These are phyloP conservation scores for Pseudocercospora eumusae DNA, from an alignment of 2,329 filamentous ascomycete genomes.

Conservation along the genomic window DNA sequence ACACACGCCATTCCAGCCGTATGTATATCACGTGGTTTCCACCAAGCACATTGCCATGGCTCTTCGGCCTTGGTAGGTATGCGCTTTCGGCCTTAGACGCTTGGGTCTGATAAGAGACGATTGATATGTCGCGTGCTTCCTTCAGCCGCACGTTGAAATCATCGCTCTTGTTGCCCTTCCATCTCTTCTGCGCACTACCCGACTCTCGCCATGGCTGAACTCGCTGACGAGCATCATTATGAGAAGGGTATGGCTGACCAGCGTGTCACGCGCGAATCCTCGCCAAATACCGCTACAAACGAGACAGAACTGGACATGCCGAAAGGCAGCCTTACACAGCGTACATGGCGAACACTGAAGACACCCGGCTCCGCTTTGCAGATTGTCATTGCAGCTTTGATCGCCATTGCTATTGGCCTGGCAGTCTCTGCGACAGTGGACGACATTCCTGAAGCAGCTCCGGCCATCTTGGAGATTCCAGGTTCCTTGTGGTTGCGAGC, in stretches of 20 bases:
- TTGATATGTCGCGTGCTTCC: neutral
- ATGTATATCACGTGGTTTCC: neutral
- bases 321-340: slow-evolving; percentile 27
- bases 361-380: slow-evolving; percentile 52
- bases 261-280: slow-evolving; percentile 2
- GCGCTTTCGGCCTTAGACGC: neutral
- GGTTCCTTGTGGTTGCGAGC: slow-evolving; percentile 55
- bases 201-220: neutral
- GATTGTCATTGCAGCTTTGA: slow-evolving; percentile 52
- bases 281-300: slow-evolving; percentile 7
- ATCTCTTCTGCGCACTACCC: neutral
- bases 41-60: neutral
- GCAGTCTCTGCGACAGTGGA: slow-evolving; percentile 48
- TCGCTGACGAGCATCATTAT: slow-evolving; percentile 9
- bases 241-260: slow-evolving; percentile 15
- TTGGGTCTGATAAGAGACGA: neutral
- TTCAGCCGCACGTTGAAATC: neutral
- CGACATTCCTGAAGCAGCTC: slow-evolving; percentile 47
- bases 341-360: slow-evolving; percentile 43
- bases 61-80: neutral
- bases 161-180: neutral
- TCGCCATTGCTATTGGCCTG: slow-evolving; percentile 56
- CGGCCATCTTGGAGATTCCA: slow-evolving; percentile 51
- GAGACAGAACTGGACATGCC: slow-evolving; percentile 6
- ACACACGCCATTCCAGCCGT: neutral